Evolutionary conservation across 768 basidiomycete genomes (phyloP).

Genomic region (Lactifluus pinguis): DNA sequence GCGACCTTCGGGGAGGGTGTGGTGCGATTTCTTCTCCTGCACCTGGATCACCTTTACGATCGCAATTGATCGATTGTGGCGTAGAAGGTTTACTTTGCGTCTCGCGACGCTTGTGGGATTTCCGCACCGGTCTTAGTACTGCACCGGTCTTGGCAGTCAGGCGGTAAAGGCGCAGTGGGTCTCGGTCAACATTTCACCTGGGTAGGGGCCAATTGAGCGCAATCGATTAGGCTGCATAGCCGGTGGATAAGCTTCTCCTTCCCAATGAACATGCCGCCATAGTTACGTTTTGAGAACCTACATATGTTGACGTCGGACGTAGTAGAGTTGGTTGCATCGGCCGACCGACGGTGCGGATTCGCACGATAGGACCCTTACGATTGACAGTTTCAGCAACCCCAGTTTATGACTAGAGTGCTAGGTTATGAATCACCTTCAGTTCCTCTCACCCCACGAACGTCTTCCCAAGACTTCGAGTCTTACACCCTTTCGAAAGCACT

Average conservation of each 20-base stretch:
- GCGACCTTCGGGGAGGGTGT: not conserved
- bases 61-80: slow-evolving; percentile 15
- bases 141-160: not conserved
- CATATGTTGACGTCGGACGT: slow-evolving; percentile 1
- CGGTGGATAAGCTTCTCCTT: slow-evolving; percentile 4
- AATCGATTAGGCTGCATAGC: not conserved
- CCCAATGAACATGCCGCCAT: slow-evolving; percentile 2
- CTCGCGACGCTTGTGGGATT: not conserved
- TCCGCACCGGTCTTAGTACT: not conserved
- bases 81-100: not conserved
- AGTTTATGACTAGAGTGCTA: not conserved
- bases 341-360: not conserved
- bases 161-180: not conserved
- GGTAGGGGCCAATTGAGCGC: not conserved
- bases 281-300: not conserved
- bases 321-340: slow-evolving; percentile 1
- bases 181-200: slow-evolving; percentile 1
- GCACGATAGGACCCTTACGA: not conserved
- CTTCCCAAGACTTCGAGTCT: not conserved
- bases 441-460: not conserved
- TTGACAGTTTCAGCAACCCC: not conserved
- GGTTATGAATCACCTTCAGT: not conserved
- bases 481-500: not conserved
- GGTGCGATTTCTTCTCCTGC: not conserved
- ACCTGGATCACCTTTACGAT: not conserved